Conservation (phyloP, 2,329 filamentous ascomycete genomes). For the Botryotinia narcissicola region DNA sequence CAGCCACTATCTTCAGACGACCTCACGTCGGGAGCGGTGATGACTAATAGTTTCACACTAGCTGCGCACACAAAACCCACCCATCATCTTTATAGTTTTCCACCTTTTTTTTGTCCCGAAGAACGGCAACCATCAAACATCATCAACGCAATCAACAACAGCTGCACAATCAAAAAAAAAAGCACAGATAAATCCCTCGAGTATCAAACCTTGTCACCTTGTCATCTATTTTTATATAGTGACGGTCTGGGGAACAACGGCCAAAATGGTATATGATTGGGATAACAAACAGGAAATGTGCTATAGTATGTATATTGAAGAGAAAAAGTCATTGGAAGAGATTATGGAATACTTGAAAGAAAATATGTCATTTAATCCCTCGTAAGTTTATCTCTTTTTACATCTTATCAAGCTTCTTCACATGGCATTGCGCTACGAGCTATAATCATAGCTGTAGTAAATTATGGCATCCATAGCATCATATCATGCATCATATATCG, state of each 20-base stretch:
- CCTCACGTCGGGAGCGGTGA: not conserved
- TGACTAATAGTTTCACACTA: not conserved
- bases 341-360: slow-evolving; percentile 70
- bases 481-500: slow-evolving; percentile 4
- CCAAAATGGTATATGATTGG: slow-evolving; percentile 57
- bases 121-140: slow-evolving; percentile 20
- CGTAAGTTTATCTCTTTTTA: slow-evolving; percentile 14
- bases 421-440: not conserved
- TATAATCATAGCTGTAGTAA: slow-evolving; percentile 21
- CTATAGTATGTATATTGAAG: slow-evolving; percentile 72
- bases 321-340: slow-evolving; percentile 69
- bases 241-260: not conserved
- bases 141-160: slow-evolving; percentile 21
- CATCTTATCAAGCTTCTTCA: not conserved
- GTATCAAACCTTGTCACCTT: not conserved
- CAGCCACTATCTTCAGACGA: not conserved
- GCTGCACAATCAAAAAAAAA: slow-evolving; percentile 19
- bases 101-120: not conserved
- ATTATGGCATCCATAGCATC: slow-evolving; percentile 26
- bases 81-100: not conserved
- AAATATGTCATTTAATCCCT: slow-evolving; percentile 55
- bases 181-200: not conserved
- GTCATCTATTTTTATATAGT: not conserved
- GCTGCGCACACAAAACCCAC: not conserved
- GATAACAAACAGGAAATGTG: slow-evolving; percentile 63